phyloP scores from a whole-genome alignment of 2,329 filamentous ascomycete species.

The Myriosclerotinia scirpicola region DNA sequence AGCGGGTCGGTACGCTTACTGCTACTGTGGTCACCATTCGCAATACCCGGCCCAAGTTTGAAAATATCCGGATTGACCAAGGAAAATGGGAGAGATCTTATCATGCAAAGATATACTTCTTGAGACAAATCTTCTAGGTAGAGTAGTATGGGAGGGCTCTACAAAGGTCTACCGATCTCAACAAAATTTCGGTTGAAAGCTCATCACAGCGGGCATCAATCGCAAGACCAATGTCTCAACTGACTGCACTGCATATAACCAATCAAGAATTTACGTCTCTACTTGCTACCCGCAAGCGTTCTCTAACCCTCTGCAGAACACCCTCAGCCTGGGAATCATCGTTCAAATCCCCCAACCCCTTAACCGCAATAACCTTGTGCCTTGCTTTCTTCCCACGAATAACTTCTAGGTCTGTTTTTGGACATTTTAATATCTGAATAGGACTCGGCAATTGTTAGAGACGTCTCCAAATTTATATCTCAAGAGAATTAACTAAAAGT shows the following conservation, averaged over 20 bases:
- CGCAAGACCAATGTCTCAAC: no score
- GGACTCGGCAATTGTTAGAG: background rate
- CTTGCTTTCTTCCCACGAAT: conserved; percentile 62
- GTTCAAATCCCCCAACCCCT: conserved; percentile 35
- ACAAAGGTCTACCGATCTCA: background rate
- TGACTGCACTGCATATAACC: background rate
- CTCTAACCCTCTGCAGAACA: conserved; percentile 35
- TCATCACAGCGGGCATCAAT: background rate
- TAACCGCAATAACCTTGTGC: conserved; percentile 57
- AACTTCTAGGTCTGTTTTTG: conserved; percentile 64
- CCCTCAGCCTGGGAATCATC: conserved; percentile 39
- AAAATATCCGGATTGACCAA: background rate
- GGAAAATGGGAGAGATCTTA: background rate
- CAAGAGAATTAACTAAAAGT: background rate
- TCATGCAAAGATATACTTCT: background rate
- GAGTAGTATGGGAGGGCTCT: background rate
- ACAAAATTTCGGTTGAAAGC: background rate
- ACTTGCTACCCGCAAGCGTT: conserved; percentile 29
- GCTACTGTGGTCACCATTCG: background rate
- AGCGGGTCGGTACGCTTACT: background rate
- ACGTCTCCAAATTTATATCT: background rate
- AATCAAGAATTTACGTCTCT: conserved; percentile 25
- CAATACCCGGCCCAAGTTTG: background rate
- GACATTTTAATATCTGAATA: conserved; percentile 54
- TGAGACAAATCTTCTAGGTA: background rate